Percentiles rank a stretch among this genome's conserved stretches.
Evolutionary conservation across 2,329 filamentous ascomycete species (phyloP).

Genomic region (Rasamsonia emersonii): DNA sequence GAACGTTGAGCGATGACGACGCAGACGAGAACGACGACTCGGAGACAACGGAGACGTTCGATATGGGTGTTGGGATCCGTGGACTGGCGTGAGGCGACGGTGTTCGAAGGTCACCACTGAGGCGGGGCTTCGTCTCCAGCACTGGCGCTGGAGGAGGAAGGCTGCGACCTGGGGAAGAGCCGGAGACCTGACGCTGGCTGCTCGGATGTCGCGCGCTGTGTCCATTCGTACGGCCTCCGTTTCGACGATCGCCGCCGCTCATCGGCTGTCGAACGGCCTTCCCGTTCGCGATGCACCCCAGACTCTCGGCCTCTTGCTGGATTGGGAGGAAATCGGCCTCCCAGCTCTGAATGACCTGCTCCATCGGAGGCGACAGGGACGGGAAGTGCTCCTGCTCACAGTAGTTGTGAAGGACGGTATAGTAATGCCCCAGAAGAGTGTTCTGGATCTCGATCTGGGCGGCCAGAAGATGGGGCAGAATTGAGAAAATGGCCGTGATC

Average conservation of each 20-base stretch:
- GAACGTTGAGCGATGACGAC: constrained; percentile 9
- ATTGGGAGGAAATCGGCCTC: constrained; percentile 54
- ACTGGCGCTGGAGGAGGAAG: constrained; percentile 20
- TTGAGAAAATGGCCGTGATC: constrained; percentile 59
- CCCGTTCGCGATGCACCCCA: constrained; percentile 56
- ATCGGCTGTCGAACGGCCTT: constrained; percentile 56
- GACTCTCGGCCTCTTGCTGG: constrained; percentile 58
- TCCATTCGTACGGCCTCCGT: constrained; percentile 30
- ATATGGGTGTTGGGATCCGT: background rate
- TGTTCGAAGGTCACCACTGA: constrained; percentile 12
- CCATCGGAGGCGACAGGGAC: constrained; percentile 63
- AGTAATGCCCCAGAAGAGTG: constrained; percentile 65
- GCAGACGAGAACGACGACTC: background rate
- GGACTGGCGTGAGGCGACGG: constrained; percentile 5
- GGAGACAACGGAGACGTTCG: no score
- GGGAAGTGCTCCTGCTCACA: constrained; percentile 61
- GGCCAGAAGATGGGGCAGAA: constrained; percentile 64
- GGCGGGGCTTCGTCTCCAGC: constrained; percentile 18
- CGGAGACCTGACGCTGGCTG: constrained; percentile 20
- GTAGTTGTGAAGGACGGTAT: constrained; percentile 67
- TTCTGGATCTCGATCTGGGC: constrained; percentile 70
- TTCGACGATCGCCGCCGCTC: constrained; percentile 40
- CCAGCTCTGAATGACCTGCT: constrained; percentile 61
- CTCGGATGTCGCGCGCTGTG: constrained; percentile 28
- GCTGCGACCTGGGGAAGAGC: constrained; percentile 18